Evolutionary conservation across 208 protist genomes (phyloP).

Genomic region (Balamuthia mandrillaris): DNA sequence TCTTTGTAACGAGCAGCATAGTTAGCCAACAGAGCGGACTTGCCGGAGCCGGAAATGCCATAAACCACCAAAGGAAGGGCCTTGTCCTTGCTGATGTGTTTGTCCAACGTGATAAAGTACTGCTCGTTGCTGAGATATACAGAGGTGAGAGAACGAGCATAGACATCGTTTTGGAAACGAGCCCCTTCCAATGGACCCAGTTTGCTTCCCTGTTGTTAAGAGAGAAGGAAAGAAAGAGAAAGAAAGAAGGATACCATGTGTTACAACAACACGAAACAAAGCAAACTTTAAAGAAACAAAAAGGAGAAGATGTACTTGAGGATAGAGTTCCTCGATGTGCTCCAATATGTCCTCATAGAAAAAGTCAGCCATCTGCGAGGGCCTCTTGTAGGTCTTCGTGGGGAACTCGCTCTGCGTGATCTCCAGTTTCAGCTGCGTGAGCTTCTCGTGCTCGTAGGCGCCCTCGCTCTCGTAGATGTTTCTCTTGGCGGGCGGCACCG

Average conservation of each 20-base stretch:
- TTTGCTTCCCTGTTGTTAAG: neutral
- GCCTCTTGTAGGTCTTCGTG: constrained; percentile 11
- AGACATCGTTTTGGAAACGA: neutral
- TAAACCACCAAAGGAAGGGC: constrained; percentile 23
- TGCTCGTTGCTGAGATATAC: constrained; percentile 44
- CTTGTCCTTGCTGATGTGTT: neutral
- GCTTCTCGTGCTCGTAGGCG: constrained; percentile 21
- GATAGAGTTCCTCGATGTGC: neutral
- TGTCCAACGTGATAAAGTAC: constrained; percentile 46
- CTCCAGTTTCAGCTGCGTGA: constrained; percentile 42
- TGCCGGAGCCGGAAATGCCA: constrained; percentile 41
- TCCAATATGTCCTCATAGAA: neutral
- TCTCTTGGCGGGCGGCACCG: neutral
- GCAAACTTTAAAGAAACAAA: neutral
- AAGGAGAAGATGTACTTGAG: neutral
- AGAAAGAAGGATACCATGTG: neutral
- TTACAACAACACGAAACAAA: neutral
- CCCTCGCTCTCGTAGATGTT: constrained; percentile 49
- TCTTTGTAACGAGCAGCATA: constrained; percentile 40
- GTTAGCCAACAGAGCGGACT: constrained; percentile 41
- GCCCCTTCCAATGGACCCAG: neutral
- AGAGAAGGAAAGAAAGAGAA: neutral
- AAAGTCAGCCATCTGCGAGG: constrained; percentile 19
- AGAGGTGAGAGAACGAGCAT: neutral
- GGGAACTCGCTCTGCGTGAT: neutral